phyloP scores from a whole-genome alignment of 495 filamentous ascomycete species.

The Xylaria sp. region DNA sequence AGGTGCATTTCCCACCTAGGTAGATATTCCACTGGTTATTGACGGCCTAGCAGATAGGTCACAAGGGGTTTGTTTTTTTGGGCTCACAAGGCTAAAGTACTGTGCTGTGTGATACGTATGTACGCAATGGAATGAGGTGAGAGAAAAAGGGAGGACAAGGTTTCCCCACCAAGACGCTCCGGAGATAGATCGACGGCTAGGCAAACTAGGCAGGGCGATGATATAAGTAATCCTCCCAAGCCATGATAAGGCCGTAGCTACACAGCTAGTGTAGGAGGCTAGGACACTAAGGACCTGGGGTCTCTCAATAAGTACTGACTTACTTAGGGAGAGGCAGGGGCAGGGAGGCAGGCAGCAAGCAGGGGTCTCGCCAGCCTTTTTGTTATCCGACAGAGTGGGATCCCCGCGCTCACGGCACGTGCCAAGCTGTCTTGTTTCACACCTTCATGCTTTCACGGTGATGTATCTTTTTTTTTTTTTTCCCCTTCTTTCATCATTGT shows the following conservation, averaged over 20 bases:
- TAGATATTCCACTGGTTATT: neutral
- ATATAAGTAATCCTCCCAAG: slow-evolving; percentile 9
- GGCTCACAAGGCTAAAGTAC: neutral
- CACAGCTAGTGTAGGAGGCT: no score
- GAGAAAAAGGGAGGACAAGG: neutral
- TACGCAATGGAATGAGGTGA: slow-evolving; percentile 12
- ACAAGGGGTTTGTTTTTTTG: no score
- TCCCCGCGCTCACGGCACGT: slow-evolving; percentile 19
- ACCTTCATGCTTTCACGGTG: slow-evolving; percentile 16
- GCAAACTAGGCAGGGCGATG: slow-evolving; percentile 10
- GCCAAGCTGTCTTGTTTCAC: slow-evolving; percentile 23
- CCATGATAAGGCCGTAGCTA: neutral
- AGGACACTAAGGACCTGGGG: neutral
- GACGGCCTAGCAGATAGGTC: slow-evolving; percentile 1
- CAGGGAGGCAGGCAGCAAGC: no score
- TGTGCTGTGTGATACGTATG: neutral
- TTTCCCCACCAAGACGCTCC: slow-evolving; percentile 11
- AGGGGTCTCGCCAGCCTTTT: slow-evolving; percentile 11
- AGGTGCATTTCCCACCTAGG: no score
- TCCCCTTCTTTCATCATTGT: neutral
- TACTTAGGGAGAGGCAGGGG: no score
- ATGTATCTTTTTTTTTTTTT: neutral
- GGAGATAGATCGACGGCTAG: slow-evolving; percentile 20
- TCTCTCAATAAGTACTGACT: neutral
- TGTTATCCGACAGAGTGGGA: slow-evolving; percentile 28